phyloP scores from a whole-genome alignment of 441 rosid species.

The Euphorbia neoarborescens region DNA sequence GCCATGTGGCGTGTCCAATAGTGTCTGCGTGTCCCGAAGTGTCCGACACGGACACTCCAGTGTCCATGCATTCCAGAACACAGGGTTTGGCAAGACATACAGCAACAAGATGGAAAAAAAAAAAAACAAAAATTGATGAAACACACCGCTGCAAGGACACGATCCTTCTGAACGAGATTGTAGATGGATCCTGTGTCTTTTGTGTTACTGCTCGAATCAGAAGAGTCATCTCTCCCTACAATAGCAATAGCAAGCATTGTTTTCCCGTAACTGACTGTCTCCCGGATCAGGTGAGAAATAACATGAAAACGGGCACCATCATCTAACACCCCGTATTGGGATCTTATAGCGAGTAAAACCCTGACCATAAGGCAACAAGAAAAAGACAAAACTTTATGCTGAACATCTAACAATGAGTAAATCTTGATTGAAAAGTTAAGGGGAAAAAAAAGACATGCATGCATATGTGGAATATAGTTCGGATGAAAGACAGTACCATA shows the following conservation, averaged over 20 bases:
- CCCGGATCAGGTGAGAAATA: conserved; percentile 83
- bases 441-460: background rate
- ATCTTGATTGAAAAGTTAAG: conserved; percentile 1
- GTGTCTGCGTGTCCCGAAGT: too few species aligned
- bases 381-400: conserved; percentile 19
- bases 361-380: conserved; percentile 34
- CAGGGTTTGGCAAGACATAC: background rate
- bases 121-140: conserved; percentile 14
- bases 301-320: conserved; percentile 97
- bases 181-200: conserved; percentile 66
- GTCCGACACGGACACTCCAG: too few species aligned
- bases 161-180: conserved; percentile 85
- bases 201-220: conserved; percentile 51
- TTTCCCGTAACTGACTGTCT: conserved; percentile 82
- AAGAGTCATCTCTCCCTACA: conserved; percentile 63
- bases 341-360: conserved; percentile 75
- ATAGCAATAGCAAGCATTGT: conserved; percentile 74
- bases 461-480: conserved; percentile 5
- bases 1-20: too few species aligned
- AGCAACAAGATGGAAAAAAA: conserved; percentile 10
- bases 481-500: conserved; percentile 46
- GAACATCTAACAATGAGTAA: conserved; percentile 13
- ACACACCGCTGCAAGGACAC: conserved; percentile 73
- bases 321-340: conserved; percentile 71
- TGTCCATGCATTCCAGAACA: too few species aligned